Percentiles rank a stretch among this genome's conserved stretches.
Conservation (phyloP, 2,329 filamentous ascomycete species). For the Chaetomiaceae sp. region DNA sequence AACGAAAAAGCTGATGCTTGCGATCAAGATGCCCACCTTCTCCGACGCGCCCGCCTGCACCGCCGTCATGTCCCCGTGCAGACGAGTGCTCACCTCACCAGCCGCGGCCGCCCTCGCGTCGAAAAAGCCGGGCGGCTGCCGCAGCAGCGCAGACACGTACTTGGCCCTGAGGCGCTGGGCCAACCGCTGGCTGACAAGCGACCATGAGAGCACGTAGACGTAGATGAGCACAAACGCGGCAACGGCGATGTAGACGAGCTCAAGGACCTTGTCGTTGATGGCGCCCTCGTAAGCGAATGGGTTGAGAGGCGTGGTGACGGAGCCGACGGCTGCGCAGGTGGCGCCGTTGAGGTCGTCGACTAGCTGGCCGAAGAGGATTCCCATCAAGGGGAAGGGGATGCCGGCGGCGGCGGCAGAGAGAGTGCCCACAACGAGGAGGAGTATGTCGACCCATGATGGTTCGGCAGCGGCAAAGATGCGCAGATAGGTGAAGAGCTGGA, state of each 20-base stretch:
- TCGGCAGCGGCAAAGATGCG: slow-evolving; percentile 26
- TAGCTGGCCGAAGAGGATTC: slow-evolving; percentile 48
- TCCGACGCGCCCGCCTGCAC: slow-evolving; percentile 64
- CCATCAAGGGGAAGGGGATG: slow-evolving; percentile 49
- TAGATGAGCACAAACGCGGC: slow-evolving; percentile 61
- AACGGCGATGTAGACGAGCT: slow-evolving; percentile 59
- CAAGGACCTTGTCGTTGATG: slow-evolving; percentile 39
- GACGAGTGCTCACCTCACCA: slow-evolving; percentile 58
- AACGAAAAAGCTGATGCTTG: slow-evolving; percentile 59
- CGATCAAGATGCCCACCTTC: slow-evolving; percentile 62
- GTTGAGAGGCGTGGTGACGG: not conserved
- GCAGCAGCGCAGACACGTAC: slow-evolving; percentile 54
- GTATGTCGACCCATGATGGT: slow-evolving; percentile 28
- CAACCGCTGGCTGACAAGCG: slow-evolving; percentile 56
- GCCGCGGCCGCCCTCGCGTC: slow-evolving; percentile 48
- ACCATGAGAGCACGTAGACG: slow-evolving; percentile 58
- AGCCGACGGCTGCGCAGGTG: slow-evolving; percentile 31
- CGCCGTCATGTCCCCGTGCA: slow-evolving; percentile 60
- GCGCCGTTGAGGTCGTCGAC: slow-evolving; percentile 46
- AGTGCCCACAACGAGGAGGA: slow-evolving; percentile 33
- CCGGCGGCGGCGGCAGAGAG: slow-evolving; percentile 37
- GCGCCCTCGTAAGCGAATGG: slow-evolving; percentile 10
- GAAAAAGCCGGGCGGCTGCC: slow-evolving; percentile 59
- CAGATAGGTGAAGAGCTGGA: slow-evolving; percentile 23
- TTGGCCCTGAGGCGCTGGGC: slow-evolving; percentile 56